Evolutionary conservation across 345 rosid genomes (phyloP), one percentile per base, ranked within the genome.

Genomic region (Garcia nutans): DNA sequence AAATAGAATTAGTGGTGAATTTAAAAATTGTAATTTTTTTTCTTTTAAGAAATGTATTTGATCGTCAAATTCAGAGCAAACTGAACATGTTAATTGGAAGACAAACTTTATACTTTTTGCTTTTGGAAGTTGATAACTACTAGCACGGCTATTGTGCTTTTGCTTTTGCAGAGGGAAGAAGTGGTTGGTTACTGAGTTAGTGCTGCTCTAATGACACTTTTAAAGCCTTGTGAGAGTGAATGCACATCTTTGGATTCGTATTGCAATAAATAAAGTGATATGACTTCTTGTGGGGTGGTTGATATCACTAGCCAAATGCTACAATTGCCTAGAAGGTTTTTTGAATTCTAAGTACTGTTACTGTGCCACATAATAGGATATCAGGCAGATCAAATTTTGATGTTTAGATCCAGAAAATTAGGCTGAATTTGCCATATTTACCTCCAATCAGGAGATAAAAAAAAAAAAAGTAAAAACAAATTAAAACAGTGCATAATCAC

Each of bases 201-300:
- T 49, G 41, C 12, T 23, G 5, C 16, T 11, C 19, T 50, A 37
- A 37, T 37, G 41, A 37, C 41, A 37, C 41, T 37, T 37, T 6
- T 3, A 37, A 37, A 37, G 5, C 6, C 15, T 66, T 41, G 41
- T 23, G 45, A 56, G 52, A 47, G 28, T 45, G 37, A 59, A 23
- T 58, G 41, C 33, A 10, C 8, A 44, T 62, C 74, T 74, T 79
- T 69, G 82, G 77, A 74, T 79, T 62, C 75, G 44, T 49, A 69
- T 17, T 63, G 66, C 66, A 73, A 49, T 17, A 44, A 23, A 31
- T 13, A 44, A 56, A 72, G 74, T 56, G 41, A 23, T 42, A 55
- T 54, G n/a, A 22, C 66, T n/a, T 15, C 26, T 33, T 68, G 81
- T 68, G 77, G 77, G 74, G 81, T 42, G 74, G 56, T 58, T 52